These are phyloP conservation scores for Plasmopara viticola DNA, from an alignment of 352 stramenopile genomes.

Conservation along the genomic window DNA sequence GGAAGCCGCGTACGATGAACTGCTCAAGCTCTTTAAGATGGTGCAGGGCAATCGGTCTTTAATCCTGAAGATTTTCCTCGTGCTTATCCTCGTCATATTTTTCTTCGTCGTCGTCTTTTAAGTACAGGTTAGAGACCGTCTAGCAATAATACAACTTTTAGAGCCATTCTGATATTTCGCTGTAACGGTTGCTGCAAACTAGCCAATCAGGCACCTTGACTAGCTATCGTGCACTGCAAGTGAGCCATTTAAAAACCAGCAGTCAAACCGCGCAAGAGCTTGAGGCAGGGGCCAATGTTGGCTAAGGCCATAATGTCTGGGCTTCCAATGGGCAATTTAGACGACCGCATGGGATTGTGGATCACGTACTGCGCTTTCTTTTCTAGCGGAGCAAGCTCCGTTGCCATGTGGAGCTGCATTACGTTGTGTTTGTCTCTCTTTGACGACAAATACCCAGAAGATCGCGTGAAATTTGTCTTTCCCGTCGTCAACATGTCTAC, in stretches of 20 bases:
- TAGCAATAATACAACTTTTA: constrained; percentile 10
- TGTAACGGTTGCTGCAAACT: constrained; percentile 8
- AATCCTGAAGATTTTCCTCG: constrained; percentile 83
- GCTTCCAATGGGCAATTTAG: constrained; percentile 13
- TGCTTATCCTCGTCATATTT: constrained; percentile 78
- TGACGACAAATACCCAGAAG: constrained; percentile 46
- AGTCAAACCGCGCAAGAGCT: constrained; percentile 12
- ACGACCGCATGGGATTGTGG: constrained; percentile 35
- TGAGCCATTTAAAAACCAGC: constrained; percentile 14
- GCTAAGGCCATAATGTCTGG: constrained; percentile 5
- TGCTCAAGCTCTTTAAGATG: constrained; percentile 84
- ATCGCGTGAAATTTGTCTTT: constrained; percentile 73
- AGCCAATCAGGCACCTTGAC: constrained; percentile 10
- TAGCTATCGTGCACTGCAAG: constrained; percentile 6
- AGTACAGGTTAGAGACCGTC: background rate
- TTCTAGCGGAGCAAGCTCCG: constrained; percentile 53
- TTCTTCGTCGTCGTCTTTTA: constrained; percentile 82
- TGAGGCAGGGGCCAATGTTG: constrained; percentile 11
- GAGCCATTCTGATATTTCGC: too few species aligned
- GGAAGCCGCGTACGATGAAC: constrained; percentile 57
- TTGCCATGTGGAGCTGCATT: constrained; percentile 76
- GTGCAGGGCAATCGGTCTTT: constrained; percentile 70
- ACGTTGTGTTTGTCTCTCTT: constrained; percentile 77
- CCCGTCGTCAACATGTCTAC: constrained; percentile 83
- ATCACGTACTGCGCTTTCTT: constrained; percentile 76